Evolutionary conservation across 1,284 basidiomycete genomes (phyloP), one percentile per base, ranked within the genome.

Genomic region (Ustilago tritici): DNA sequence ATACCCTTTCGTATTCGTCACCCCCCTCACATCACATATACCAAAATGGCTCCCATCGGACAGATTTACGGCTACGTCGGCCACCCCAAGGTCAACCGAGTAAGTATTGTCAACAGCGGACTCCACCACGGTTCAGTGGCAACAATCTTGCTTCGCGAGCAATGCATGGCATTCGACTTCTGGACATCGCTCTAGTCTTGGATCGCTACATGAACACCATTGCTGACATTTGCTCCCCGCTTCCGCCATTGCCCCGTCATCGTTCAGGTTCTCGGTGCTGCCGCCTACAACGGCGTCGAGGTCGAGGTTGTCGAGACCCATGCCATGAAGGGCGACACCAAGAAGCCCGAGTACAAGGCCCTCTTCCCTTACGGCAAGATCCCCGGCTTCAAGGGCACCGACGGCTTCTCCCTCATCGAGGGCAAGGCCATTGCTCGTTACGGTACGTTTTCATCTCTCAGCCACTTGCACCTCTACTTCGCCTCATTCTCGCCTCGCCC

Each of bases 381-480:
- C 81, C 95, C 96, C 49, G 92, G 92, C 41, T 91, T 93, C 66
- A 93, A 95, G 87, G 88, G 89, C 60, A 87, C 89, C 50, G 91
- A 96, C 86, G 95, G 94, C 70, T 91, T 94, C 89, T 89, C 89
- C 81, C 88, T 98, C 74, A 90, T 91, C 82, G 95, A 97, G 89
- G 89, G 90, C 64, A 87, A 88, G 70, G 91, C 94, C 67, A 95
- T 98, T 86, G 92, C 93, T 60, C 92, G 91, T 78, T 95, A 97
- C 88, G 84, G 95, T 98, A 88, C 91, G 95, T 92, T 19, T 38
- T 35, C n/a, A 4, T 28, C 6, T 31, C 31, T 15, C 41, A 46
- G 28, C 31, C 14, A 19, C 10, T 28, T n/a, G n/a, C 35, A 2
- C 31, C 7, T 36, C 56, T 57, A 40, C 50, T 31, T 35, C 46